Evolutionary conservation across 129 eudicot species (phyloP), one percentile per base, ranked within the genome.

Genomic region (Erigeron canadensis): DNA sequence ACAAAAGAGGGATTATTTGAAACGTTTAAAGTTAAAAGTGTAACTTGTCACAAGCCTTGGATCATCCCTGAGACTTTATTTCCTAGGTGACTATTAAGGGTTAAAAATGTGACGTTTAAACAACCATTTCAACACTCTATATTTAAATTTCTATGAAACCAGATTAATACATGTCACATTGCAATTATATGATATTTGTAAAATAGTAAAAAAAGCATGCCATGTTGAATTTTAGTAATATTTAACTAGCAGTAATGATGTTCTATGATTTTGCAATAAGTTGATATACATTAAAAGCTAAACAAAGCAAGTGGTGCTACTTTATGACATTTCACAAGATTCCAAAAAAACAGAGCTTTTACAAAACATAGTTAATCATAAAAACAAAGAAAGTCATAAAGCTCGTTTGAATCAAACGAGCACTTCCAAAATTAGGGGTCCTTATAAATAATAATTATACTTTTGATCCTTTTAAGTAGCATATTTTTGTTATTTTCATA

Each of bases 281-380:
- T 65, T 61, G 53, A 62, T 47, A 19, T 46, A 50, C 2, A 64
- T 64, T 28, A 65, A 23, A n/a, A 51, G 73, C 23, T 75, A 73
- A 75, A 67, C 43, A 28, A 55, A 66, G 74, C 66, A 66, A 56
- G 58, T 43, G 44, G 48, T 43, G 67, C 74, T 44, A 67, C 80
- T 75, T 75, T 66, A 65, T 34, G 58, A 23, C 59, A 65, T 9
- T 67, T 15, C 50, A 75, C 59, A 75, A 66, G 47, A 17, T 66
- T 66, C 73, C 73, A 45, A 74, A 75, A 74, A 75, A 34, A 15
- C 58, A 16, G 34, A 17, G 40, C 51, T 50, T 22, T 71, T 44
- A 58, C 56, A 61, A 61, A 66, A 65, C 67, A 18, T 10, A 63
- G 13, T n/a, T 64, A 39, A 38, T 42, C 42, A 74, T 42, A 40